These are phyloP conservation scores for Wickerhamomyces chaumierensis DNA, from an alignment of 805 yeast genomes.

Conservation along the genomic window DNA sequence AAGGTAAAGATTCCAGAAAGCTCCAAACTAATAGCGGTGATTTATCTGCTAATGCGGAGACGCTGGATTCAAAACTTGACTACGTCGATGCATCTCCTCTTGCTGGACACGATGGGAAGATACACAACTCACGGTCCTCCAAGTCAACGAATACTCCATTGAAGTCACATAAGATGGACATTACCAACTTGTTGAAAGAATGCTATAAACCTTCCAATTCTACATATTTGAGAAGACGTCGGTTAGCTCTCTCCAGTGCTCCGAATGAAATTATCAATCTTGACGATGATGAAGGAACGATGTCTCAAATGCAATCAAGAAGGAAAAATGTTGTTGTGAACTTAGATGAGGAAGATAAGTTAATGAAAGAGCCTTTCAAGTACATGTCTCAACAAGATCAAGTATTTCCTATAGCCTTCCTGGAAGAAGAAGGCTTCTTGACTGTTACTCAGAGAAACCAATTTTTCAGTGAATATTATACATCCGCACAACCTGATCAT, in stretches of 20 bases:
- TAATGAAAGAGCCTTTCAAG: background rate
- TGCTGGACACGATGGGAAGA: no score
- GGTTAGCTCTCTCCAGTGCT: conserved; percentile 5
- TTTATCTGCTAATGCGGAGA: no score
- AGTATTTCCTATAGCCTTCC: conserved; percentile 3
- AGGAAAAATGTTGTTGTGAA: background rate
- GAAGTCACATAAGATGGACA: conserved; percentile 8
- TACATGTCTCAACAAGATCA: conserved; percentile 9
- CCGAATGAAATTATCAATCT: conserved; percentile 12
- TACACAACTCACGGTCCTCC: no score
- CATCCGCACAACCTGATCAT: conserved; percentile 1
- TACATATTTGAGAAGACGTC: conserved; percentile 1
- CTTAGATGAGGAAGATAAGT: background rate
- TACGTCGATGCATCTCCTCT: no score
- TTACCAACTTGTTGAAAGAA: conserved; percentile 10
- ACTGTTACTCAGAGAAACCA: conserved; percentile 7
- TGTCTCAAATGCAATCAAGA: background rate
- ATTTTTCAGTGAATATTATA: conserved; percentile 10
- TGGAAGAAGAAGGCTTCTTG: conserved; percentile 12
- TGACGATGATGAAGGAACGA: conserved; percentile 2
- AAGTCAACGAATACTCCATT: background rate
- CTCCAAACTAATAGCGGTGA: no score
- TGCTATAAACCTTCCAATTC: conserved; percentile 1
- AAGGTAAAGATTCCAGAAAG: no score
- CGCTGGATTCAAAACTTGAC: no score